Conservation (phyloP, 208 protist genomes). For the Naegleria fowleri region DNA sequence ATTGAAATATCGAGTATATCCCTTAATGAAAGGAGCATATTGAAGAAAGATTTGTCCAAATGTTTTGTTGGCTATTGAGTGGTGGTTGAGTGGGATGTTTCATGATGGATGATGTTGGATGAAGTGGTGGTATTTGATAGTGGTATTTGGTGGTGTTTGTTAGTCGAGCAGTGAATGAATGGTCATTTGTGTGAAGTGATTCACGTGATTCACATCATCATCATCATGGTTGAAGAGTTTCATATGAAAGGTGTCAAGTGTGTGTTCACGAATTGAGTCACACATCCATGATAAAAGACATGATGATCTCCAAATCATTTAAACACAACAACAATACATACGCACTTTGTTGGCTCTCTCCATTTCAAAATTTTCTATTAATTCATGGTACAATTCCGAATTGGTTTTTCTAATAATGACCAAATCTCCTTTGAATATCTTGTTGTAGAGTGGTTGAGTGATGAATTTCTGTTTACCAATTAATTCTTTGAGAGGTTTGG, state of each 20-base stretch:
- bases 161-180: too few relatives aligned
- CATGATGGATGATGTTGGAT: too few relatives aligned
- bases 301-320: too few relatives aligned
- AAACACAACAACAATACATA: too few relatives aligned
- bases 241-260: too few relatives aligned
- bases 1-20: not conserved
- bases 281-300: too few relatives aligned
- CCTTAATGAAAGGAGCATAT: conserved; percentile 3
- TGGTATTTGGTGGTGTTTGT: too few relatives aligned
- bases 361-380: not conserved
- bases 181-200: too few relatives aligned
- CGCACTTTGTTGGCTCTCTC: not conserved
- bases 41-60: not conserved
- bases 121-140: too few relatives aligned
- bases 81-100: not conserved
- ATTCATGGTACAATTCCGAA: not conserved
- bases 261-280: too few relatives aligned
- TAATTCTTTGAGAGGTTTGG: not conserved
- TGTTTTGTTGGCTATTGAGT: not conserved
- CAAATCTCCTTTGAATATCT: not conserved
- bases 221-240: too few relatives aligned
- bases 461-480: conserved; percentile 16
- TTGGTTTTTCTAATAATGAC: not conserved
- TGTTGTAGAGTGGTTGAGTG: not conserved
- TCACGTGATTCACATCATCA: too few relatives aligned